Conservation (phyloP, 2,329 filamentous ascomycete species). For the Xylaria sp. region DNA sequence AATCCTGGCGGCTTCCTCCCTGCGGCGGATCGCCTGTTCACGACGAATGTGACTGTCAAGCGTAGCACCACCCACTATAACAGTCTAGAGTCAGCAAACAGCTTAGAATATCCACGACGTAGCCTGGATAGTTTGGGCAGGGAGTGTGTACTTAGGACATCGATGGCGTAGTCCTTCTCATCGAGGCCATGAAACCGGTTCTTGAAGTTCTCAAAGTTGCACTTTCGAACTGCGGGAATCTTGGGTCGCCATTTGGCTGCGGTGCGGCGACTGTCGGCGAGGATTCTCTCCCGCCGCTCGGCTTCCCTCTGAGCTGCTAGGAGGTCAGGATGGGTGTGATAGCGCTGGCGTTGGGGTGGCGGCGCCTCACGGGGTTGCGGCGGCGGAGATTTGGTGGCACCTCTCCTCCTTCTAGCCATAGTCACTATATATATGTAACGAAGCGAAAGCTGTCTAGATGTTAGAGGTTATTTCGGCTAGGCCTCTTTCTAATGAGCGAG, state of each 20-base stretch:
- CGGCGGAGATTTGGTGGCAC: too few relatives aligned
- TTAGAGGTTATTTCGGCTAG: neutral
- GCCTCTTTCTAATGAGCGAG: neutral
- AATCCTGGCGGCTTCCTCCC: constrained; percentile 51
- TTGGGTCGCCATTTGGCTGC: constrained; percentile 54
- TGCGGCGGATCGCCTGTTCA: constrained; percentile 50
- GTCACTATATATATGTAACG: neutral
- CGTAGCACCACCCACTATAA: constrained; percentile 45
- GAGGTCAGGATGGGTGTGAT: constrained; percentile 44
- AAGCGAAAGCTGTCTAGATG: neutral
- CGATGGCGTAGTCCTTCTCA: constrained; percentile 53
- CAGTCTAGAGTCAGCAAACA: neutral
- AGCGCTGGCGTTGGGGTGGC: constrained; percentile 10
- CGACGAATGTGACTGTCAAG: constrained; percentile 53
- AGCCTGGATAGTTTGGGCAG: neutral
- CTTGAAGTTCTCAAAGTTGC: constrained; percentile 58
- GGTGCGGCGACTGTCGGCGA: constrained; percentile 50
- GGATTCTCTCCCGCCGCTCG: constrained; percentile 51
- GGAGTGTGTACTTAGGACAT: constrained; percentile 47
- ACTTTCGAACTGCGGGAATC: constrained; percentile 54
- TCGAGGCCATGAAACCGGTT: constrained; percentile 52
- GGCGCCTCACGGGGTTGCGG: neutral
- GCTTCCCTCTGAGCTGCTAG: constrained; percentile 50
- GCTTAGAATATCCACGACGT: neutral
- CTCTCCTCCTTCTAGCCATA: constrained; percentile 33